phyloP scores from a whole-genome alignment of 2,329 filamentous ascomycete genomes.

The Phialemoniopsis sp. region DNA sequence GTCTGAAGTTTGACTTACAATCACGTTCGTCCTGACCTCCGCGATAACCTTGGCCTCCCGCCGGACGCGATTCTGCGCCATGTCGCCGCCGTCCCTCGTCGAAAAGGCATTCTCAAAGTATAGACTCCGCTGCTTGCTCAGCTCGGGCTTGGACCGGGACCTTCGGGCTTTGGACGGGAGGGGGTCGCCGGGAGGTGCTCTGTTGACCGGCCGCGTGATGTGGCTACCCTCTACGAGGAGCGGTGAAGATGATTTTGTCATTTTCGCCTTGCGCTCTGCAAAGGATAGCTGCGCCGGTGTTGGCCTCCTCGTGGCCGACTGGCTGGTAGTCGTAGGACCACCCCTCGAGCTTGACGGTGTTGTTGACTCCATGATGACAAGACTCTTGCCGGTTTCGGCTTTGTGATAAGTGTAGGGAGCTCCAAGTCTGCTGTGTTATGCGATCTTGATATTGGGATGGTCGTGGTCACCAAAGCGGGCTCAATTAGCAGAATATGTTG shows the following conservation, averaged over 20 bases:
- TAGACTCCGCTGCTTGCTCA: conserved; percentile 31
- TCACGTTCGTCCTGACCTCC: conserved; percentile 61
- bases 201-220: conserved; percentile 32
- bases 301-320: conserved; percentile 3
- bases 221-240: conserved; percentile 29
- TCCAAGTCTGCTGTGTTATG: too few relatives aligned
- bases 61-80: conserved; percentile 38
- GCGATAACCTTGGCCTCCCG: conserved; percentile 57
- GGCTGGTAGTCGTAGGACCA: too few relatives aligned
- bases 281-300: conserved; percentile 16
- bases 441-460: too few relatives aligned
- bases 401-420: too few relatives aligned
- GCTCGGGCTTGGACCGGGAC: conserved; percentile 22
- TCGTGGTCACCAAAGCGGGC: not conserved
- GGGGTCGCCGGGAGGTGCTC: conserved; percentile 32
- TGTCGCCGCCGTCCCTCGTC: conserved; percentile 18
- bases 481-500: not conserved
- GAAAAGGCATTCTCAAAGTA: conserved; percentile 43
- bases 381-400: too few relatives aligned
- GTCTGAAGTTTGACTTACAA: conserved; percentile 41
- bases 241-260: conserved; percentile 14
- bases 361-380: conserved; percentile 3
- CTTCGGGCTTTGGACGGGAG: conserved; percentile 16
- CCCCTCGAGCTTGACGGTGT: conserved; percentile 5
- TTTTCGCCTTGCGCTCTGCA: conserved; percentile 23